Base-by-base conservation (phyloP, 2,329 filamentous ascomycete species). In the Clarireedia sp. region DNA sequence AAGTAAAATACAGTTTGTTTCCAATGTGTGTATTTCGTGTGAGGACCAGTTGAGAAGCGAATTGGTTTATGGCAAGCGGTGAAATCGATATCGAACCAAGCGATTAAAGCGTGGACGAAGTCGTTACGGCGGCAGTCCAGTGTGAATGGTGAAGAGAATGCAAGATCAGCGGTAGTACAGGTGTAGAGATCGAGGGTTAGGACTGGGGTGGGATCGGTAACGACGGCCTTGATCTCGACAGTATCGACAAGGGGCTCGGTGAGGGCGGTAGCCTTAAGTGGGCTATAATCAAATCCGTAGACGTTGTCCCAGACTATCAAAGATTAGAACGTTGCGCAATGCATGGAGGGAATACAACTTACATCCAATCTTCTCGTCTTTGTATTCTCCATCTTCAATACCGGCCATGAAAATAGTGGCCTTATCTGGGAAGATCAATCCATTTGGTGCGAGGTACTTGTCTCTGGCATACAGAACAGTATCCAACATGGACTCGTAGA, bases 331-430 rank as follows among this genome's bases (percentile, higher is more conserved):
- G n/a, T 17, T 3, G n/a, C 10, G 3, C 33, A 7, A 47, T n/a
- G 2, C 33, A 9, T 1, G 9, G 3, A 23, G 16, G 38, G 36
- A 43, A 49, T 33, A 49, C 47, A 51, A 75, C 90, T 77, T 73
- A 97, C 92, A 99, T 74, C 91, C 92, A 69, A 99, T 99, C 81
- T 99, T 99, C 78, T 99, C 94, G 62, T 97, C 92, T 80, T 97
- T 97, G 82, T 99, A 99, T 60, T 99, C 94, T 63, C 94, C 94
- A 69, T 99, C 94, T 77, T 99, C 94, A 60, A 99, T 99, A 68
- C 88, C 94, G 57, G 90, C 94, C 72, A 95, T 84, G 75, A 90
- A 96, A 72, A 99, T 96, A 66, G 90, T 96, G 51, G 94, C 94
- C 82, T 96, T 97, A 76, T 99, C 94, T 19, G 94, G 94, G 81